phyloP scores from a whole-genome alignment of 2,329 filamentous ascomycete species.

The Talaromyces rugulosus region DNA sequence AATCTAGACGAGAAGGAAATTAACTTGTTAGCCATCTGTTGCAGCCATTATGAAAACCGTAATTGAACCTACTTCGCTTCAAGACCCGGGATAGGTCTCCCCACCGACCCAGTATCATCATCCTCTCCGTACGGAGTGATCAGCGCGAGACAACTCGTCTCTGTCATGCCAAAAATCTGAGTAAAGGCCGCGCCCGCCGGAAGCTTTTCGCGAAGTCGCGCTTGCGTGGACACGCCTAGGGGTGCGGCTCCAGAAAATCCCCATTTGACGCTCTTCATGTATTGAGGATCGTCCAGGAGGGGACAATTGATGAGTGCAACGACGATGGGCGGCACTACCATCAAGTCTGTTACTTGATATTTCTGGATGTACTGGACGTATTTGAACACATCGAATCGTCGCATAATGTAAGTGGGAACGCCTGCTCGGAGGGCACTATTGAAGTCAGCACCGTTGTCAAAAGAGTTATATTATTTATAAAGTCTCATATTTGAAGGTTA shows the following conservation, averaged over 20 bases:
- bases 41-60: not conserved
- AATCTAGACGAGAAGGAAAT: not conserved
- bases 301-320: constrained; percentile 72
- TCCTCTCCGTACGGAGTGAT: constrained; percentile 31
- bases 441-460: not conserved
- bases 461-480: no score
- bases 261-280: constrained; percentile 61
- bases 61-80: constrained; percentile 37
- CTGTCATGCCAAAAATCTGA: constrained; percentile 56
- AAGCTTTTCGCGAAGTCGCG: constrained; percentile 58
- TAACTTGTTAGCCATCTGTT: not conserved
- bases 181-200: constrained; percentile 45
- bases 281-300: constrained; percentile 54
- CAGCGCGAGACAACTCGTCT: constrained; percentile 45
- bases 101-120: constrained; percentile 49
- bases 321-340: constrained; percentile 70
- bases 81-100: constrained; percentile 43
- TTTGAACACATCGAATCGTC: constrained; percentile 66
- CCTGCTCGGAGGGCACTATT: constrained; percentile 54
- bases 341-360: constrained; percentile 63
- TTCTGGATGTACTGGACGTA: constrained; percentile 65
- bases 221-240: constrained; percentile 42
- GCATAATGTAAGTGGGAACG: constrained; percentile 55
- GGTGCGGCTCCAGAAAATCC: constrained; percentile 68
- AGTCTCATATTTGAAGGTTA: no score